Percentiles rank a stretch among this genome's conserved stretches.
Evolutionary conservation across 768 basidiomycete genomes (phyloP).

Genomic region (Hemileccinum rubropunctum): DNA sequence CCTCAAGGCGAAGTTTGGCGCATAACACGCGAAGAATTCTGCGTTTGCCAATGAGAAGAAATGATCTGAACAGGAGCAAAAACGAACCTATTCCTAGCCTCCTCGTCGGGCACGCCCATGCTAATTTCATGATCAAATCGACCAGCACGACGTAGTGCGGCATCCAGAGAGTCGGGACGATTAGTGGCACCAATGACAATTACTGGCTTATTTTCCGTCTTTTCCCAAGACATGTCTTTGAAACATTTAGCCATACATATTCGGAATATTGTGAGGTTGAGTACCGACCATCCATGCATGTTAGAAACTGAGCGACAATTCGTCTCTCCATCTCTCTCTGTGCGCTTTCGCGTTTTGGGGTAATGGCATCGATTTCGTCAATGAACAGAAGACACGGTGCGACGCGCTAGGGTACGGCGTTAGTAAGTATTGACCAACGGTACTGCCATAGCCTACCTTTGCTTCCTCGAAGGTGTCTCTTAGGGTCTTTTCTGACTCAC

Average conservation of each 20-base stretch:
- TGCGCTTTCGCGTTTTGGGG: conserved; percentile 95
- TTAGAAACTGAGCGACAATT: conserved; percentile 96
- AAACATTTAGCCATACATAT: neutral
- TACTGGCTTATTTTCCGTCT: conserved; percentile 87
- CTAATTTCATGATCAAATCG: conserved; percentile 97
- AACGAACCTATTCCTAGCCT: conserved; percentile 81
- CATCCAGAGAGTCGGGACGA: conserved; percentile 90
- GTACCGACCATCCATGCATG: conserved; percentile 93
- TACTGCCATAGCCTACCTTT: conserved; percentile 50
- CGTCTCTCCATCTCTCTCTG: conserved; percentile 98
- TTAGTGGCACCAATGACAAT: conserved; percentile 97
- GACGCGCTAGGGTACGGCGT: conserved; percentile 52
- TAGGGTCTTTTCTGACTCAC: conserved; percentile 95
- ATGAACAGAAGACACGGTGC: conserved; percentile 95
- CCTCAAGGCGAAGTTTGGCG: conserved; percentile 77
- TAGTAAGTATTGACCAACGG: neutral
- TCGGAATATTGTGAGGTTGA: neutral
- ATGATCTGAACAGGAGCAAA: neutral
- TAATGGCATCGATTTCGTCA: conserved; percentile 97
- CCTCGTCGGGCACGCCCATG: conserved; percentile 95
- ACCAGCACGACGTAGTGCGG: conserved; percentile 89
- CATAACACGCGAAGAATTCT: conserved; percentile 90
- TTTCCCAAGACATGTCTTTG: conserved; percentile 96
- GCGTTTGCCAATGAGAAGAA: neutral
- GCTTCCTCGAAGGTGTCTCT: conserved; percentile 98